Evolutionary conservation across 495 filamentous ascomycete species (phyloP).

Genomic region (Cercophora newfieldiana): DNA sequence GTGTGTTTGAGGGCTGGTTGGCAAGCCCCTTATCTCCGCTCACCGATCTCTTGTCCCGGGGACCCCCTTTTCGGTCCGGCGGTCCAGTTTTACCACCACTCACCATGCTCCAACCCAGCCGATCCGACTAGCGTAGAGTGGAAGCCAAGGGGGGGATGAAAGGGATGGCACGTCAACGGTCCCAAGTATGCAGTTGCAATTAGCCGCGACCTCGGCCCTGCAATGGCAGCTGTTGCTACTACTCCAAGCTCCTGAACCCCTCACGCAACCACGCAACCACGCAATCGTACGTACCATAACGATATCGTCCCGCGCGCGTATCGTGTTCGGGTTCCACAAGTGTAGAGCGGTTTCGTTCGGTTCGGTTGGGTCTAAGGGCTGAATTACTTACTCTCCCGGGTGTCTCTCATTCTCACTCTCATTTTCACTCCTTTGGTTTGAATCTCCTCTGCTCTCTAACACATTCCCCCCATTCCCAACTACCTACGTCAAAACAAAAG

Average conservation of each 20-base stretch:
- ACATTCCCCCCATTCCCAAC: not conserved
- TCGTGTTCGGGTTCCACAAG: not conserved
- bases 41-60: not conserved
- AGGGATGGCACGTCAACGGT: not conserved
- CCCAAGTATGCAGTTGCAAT: constrained; percentile 15
- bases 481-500: not conserved
- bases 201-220: constrained; percentile 23
- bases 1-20: not conserved
- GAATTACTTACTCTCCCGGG: not conserved
- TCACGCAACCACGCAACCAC: not conserved
- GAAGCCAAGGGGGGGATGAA: not conserved
- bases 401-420: not conserved
- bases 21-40: not conserved
- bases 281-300: constrained; percentile 15
- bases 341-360: not conserved
- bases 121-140: not conserved
- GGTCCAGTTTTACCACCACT: constrained; percentile 6
- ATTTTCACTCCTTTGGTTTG: not conserved
- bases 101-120: not conserved
- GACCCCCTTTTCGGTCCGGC: not conserved
- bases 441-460: not conserved
- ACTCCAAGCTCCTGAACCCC: not conserved
- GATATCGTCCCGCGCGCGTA: constrained; percentile 14
- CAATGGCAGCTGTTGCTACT: not conserved
- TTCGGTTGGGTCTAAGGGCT: too few species aligned